Evolutionary conservation across 495 filamentous ascomycete genomes (phyloP).

Genomic region (Xylaria bambusicola): DNA sequence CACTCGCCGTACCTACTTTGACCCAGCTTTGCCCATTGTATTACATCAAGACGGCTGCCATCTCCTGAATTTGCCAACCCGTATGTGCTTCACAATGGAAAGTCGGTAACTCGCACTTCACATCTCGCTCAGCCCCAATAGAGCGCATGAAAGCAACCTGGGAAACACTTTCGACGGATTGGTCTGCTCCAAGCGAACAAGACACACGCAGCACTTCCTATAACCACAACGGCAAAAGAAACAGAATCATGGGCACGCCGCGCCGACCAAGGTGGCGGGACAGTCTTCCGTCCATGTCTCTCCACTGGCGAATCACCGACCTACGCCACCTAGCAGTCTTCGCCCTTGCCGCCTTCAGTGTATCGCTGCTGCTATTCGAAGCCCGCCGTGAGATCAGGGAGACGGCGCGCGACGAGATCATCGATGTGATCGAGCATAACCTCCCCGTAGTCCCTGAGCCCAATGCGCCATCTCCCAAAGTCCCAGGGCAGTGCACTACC

Average conservation of each 20-base stretch:
- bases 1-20: no score
- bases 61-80: no score
- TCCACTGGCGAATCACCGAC: conserved; percentile 19
- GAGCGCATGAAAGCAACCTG: no score
- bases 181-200: background rate
- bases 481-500: conserved; percentile 31
- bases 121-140: no score
- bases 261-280: conserved; percentile 4
- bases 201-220: background rate
- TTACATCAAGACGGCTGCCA: no score
- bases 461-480: background rate
- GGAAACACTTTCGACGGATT: background rate
- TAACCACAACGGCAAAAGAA: background rate
- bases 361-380: conserved; percentile 26
- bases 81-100: no score
- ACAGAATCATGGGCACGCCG: conserved; percentile 5
- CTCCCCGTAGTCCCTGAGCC: background rate
- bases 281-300: background rate
- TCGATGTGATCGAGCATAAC: background rate
- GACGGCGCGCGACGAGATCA: background rate
- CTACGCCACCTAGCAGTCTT: conserved; percentile 21
- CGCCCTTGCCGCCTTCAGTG: conserved; percentile 17
- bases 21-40: no score
- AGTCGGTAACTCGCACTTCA: no score
- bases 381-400: conserved; percentile 17